Percentiles rank a stretch among this genome's conserved stretches.
phyloP scores from a whole-genome alignment of 257 asterid species.

The Craterostigma plantagineum region DNA sequence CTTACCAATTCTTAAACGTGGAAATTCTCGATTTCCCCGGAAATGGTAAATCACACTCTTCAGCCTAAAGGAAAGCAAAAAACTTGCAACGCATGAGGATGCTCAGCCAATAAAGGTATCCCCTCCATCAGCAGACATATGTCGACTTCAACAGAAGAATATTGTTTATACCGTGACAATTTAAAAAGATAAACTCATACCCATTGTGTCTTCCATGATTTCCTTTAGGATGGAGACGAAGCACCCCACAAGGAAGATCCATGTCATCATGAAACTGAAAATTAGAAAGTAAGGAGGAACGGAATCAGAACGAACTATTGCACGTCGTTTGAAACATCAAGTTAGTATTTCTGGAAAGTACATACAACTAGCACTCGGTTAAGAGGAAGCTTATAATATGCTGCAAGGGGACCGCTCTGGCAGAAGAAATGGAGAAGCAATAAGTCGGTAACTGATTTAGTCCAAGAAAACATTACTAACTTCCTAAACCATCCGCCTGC shows the following conservation, averaged over 20 bases:
- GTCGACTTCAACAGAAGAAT: neutral
- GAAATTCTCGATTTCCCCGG: constrained; percentile 68
- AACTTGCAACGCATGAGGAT: constrained; percentile 5
- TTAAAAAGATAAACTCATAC: constrained; percentile 29
- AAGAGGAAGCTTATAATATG: constrained; percentile 92
- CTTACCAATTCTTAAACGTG: constrained; percentile 88
- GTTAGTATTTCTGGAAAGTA: neutral
- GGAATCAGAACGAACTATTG: constrained; percentile 4
- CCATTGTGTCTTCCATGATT: constrained; percentile 83
- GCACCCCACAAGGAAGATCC: constrained; percentile 90
- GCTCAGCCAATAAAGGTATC: no score
- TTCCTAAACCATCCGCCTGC: no score
- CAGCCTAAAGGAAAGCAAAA: constrained; percentile 25
- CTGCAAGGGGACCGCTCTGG: constrained; percentile 93
- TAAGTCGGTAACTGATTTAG: no score
- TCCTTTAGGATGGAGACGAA: constrained; percentile 69
- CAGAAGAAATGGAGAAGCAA: constrained; percentile 8
- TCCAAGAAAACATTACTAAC: no score
- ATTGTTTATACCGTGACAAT: no score
- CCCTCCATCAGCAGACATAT: no score
- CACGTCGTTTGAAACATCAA: neutral
- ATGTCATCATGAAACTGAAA: constrained; percentile 79
- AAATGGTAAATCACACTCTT: constrained; percentile 67
- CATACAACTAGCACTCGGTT: constrained; percentile 77
- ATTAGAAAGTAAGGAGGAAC: constrained; percentile 7